Base-by-base conservation (phyloP, 208 protist genomes). In the Trypanosoma lewisi region DNA sequence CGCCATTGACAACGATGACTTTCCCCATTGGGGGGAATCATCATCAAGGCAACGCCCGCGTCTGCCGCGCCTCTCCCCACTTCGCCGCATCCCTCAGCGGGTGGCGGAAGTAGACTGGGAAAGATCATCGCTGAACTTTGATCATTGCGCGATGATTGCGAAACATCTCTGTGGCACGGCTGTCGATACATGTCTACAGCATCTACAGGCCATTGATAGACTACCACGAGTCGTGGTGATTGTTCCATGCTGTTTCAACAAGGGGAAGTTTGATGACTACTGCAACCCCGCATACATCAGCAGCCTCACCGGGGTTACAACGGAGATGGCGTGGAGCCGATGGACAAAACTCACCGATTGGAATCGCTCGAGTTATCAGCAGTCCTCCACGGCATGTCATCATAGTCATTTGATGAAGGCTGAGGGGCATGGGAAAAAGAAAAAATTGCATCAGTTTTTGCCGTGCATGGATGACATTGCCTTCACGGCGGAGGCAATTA, bases 131-230 rank as follows among this genome's bases (percentile, higher is more conserved):
- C 21, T 70, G 1, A 57, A 62, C 17, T 79, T 83, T 47, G 42
- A 62, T 25, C 67, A 63, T 25, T 81, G 59, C 39, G 81, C 73
- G 7, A 63, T 91, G 47, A 71, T 91, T 39, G 84, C 87, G 21
- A 94, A 94, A 68, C 87, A 94, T 54, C 79, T 94, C 25, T 94
- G 87, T 55, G 87, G 87, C 21, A 88, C 78, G 33, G 78, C 78
- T 55, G 77, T 91, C 36, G 87, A 91, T 58, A 72, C 82, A 58
- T 89, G 83, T 50, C 62, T 94, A 36, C 63, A 47, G 11, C 78
- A 84, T 50, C 67, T 91, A 39, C 73, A 82, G 19, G 33, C 44
- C 42, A 61, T 82, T 73, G 55, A 63, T 33, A 79, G 66, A 56
- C 71, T 87, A 44, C 87, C 85, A 5, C 77, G 73, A 25, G 62